These are phyloP conservation scores for Dioszegia aurantiaca DNA, from an alignment of 768 basidiomycete genomes.

Conservation along the genomic window DNA sequence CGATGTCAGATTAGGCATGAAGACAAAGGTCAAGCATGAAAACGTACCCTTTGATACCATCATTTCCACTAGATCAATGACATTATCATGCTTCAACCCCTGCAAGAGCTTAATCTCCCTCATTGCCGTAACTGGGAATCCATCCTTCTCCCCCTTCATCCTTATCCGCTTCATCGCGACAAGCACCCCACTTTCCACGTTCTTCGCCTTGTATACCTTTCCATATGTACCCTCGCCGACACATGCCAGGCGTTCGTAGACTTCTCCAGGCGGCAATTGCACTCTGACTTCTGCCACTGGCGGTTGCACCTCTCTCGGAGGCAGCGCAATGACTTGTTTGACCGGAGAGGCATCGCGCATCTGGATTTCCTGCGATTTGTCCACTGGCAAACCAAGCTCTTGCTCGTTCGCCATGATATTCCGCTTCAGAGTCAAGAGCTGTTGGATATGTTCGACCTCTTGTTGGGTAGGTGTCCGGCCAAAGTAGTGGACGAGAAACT, in stretches of 20 bases:
- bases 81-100: slow-evolving; percentile 80
- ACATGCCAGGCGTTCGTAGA: slow-evolving; percentile 80
- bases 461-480: slow-evolving; percentile 22
- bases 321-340: background rate
- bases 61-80: slow-evolving; percentile 91
- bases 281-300: background rate
- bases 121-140: slow-evolving; percentile 98
- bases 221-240: slow-evolving; percentile 99
- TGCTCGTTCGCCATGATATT: slow-evolving; percentile 17
- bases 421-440: slow-evolving; percentile 16
- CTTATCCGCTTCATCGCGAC: slow-evolving; percentile 95
- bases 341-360: background rate
- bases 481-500: slow-evolving; percentile 41
- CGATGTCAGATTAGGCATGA: slow-evolving; percentile 5
- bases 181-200: slow-evolving; percentile 67
- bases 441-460: slow-evolving; percentile 33
- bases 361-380: background rate
- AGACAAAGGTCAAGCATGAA: slow-evolving; percentile 30
- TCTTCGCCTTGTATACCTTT: slow-evolving; percentile 93
- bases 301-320: background rate
- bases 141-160: slow-evolving; percentile 96
- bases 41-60: slow-evolving; percentile 95
- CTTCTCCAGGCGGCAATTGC: slow-evolving; percentile 22
- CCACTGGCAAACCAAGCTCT: slow-evolving; percentile 3
- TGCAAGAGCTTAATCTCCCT: slow-evolving; percentile 97